Conservation (phyloP, 2,329 filamentous ascomycete genomes). For the Penicillium fuscoglaucum region DNA sequence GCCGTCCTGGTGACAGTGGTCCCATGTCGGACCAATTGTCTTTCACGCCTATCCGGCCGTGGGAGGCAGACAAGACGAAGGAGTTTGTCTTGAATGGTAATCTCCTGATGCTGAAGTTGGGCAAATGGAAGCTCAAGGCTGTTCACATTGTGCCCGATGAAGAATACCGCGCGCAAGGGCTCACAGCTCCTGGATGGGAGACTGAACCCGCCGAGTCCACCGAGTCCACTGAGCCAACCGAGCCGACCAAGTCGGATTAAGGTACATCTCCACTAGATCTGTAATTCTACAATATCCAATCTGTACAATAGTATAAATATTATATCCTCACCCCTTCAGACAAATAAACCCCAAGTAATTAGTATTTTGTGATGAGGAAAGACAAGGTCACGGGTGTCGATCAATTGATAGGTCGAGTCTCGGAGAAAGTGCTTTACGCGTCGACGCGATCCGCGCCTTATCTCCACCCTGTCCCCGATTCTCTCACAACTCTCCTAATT, state of each 20-base stretch:
- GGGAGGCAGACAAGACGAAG: constrained; percentile 44
- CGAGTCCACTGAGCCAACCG: constrained; percentile 5
- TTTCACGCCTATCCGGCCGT: constrained; percentile 53
- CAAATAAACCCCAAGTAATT: background rate
- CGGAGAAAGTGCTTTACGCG: constrained; percentile 39
- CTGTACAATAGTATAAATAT: constrained; percentile 13
- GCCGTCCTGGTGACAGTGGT: constrained; percentile 41
- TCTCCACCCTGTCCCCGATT: constrained; percentile 15
- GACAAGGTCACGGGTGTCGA: constrained; percentile 1
- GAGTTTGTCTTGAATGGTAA: constrained; percentile 53
- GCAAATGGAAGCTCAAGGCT: constrained; percentile 62
- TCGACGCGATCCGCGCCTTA: constrained; percentile 37
- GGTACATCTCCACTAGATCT: constrained; percentile 3
- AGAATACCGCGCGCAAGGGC: constrained; percentile 50
- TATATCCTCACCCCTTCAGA: background rate
- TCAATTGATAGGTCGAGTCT: constrained; percentile 12
- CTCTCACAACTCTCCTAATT: constrained; percentile 2
- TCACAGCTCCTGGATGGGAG: constrained; percentile 54
- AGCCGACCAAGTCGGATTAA: constrained; percentile 7
- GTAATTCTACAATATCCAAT: constrained; percentile 14
- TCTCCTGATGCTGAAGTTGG: constrained; percentile 56
- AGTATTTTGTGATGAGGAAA: background rate
- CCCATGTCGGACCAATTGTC: constrained; percentile 48
- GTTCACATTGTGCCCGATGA: constrained; percentile 57
- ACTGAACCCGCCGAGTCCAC: constrained; percentile 3